phyloP scores from a whole-genome alignment of 2,329 filamentous ascomycete genomes.

The Taxawa tesnikishii region DNA sequence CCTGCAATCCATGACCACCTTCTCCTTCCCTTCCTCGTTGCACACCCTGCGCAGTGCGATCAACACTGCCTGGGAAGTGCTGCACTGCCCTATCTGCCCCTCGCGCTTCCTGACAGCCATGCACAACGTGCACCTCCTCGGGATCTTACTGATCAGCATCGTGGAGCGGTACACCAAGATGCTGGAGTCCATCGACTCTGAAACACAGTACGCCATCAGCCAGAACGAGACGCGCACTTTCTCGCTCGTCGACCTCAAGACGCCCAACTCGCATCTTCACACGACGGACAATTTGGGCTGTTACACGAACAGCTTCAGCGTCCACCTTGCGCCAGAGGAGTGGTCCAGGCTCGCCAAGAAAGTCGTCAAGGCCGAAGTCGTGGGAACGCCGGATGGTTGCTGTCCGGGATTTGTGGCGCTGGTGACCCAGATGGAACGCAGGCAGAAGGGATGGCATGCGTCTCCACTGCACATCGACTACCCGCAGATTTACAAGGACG shows the following conservation, averaged over 20 bases:
- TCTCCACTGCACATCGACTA: conserved; percentile 4
- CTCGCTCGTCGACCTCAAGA: conserved; percentile 29
- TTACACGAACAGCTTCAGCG: conserved; percentile 31
- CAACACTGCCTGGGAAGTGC: conserved; percentile 23
- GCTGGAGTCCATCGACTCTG: conserved; percentile 26
- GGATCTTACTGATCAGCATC: conserved; percentile 28
- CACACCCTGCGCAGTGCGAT: conserved; percentile 29
- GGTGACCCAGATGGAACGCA: conserved; percentile 24
- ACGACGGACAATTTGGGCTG: conserved; percentile 18
- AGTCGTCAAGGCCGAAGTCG: conserved; percentile 31
- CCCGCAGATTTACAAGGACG: conserved; percentile 1
- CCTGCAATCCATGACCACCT: conserved; percentile 24
- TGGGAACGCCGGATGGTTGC: conserved; percentile 19
- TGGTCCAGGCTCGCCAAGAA: conserved; percentile 32
- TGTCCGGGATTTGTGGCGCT: conserved; percentile 22
- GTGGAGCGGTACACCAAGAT: conserved; percentile 29
- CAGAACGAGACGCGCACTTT: conserved; percentile 26
- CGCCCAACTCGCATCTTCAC: conserved; percentile 27
- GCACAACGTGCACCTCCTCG: conserved; percentile 32
- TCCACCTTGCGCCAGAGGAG: conserved; percentile 30
- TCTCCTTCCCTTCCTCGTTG: conserved; percentile 31
- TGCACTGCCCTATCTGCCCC: conserved; percentile 31
- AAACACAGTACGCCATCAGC: conserved; percentile 20
- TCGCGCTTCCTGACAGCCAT: conserved; percentile 26
- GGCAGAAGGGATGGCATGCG: conserved; percentile 31